Base-by-base conservation (phyloP, 371 early-diverging fungal species). In the Capillidium heterosporum region DNA sequence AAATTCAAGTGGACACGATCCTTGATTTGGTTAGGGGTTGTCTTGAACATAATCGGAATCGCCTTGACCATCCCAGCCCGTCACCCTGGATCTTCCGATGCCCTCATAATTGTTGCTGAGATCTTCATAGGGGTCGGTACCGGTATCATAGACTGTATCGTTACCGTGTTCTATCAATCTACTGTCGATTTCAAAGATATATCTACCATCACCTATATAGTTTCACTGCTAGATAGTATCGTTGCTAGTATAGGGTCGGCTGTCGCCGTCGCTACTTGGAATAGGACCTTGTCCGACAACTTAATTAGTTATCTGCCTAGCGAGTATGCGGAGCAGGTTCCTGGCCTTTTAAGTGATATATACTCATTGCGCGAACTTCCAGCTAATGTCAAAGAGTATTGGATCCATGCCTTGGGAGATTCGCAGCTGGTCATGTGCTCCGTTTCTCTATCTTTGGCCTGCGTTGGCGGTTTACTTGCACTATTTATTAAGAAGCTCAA, bases 401-500 rank as follows among this genome's bases (percentile, higher is more conserved):
- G 43, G 43, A 4, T 43, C 3, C n/a, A 43, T 11, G 43, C 43
- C n/a, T 21, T 43, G 43, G 43, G 43, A 19, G 43, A 43, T 43
- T n/a, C 43, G 5, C 43, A 43, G n/a, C 21, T 11, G 5, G 4
- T n/a, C 21, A 43, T 43, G 43, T 43, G 11, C 21, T n/a, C 43
- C 43, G 3, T 43, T 3, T 43, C 43, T 3, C 11, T 43, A 3
- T 4, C 13, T 21, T n/a, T 43, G 4, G 43, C 43, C 21, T 43
- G 43, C n/a, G 11, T 4, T 21, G 5, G 21, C 21, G n/a, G 3
- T 43, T 11, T 43, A 11, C 5, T 43, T 3, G 11, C 43, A 4
- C 4, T 43, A 4, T n/a, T 53, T 5, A 31, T 24, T 7, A 35
- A 51, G 19, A 83, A 82, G 48, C 35, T 35, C 13, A 35, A 35